These are phyloP conservation scores for Metschnikowia bowlesiae DNA, from an alignment of 805 yeast genomes.

Conservation along the genomic window DNA sequence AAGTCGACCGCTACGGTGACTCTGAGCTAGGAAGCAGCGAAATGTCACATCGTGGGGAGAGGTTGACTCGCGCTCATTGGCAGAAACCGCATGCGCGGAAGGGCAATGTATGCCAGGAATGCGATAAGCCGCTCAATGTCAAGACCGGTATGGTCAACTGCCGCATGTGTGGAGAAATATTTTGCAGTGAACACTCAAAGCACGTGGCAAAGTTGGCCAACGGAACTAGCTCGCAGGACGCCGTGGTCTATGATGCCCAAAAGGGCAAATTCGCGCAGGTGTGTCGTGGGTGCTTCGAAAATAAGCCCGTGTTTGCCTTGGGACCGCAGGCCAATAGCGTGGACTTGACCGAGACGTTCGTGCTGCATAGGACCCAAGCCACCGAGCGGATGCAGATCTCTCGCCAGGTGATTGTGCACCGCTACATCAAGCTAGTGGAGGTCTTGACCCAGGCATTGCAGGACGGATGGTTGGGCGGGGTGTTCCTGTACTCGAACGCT, in stretches of 20 bases:
- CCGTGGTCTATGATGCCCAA: constrained; percentile 22
- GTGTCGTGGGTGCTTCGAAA: constrained; percentile 57
- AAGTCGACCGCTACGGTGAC: constrained; percentile 48
- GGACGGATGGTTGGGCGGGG: neutral
- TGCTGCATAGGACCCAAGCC: constrained; percentile 34
- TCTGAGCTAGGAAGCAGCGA: constrained; percentile 33
- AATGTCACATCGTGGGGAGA: constrained; percentile 5
- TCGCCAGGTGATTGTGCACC: constrained; percentile 52
- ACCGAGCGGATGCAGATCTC: constrained; percentile 49
- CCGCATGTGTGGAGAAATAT: constrained; percentile 69
- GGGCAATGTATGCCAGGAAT: constrained; percentile 40
- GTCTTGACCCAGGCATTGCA: constrained; percentile 12
- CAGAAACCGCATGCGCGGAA: constrained; percentile 38
- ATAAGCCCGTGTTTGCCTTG: constrained; percentile 49
- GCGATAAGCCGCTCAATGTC: constrained; percentile 42
- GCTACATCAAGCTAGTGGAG: constrained; percentile 48
- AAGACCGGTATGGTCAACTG: constrained; percentile 65
- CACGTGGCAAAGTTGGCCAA: constrained; percentile 48
- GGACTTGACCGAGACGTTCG: constrained; percentile 47
- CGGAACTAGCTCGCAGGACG: constrained; percentile 11
- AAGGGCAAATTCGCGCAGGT: constrained; percentile 63
- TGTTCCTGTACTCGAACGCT: constrained; percentile 2
- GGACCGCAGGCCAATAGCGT: constrained; percentile 35
- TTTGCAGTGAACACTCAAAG: constrained; percentile 60
- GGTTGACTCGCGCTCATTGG: constrained; percentile 55